Percentiles rank a stretch among this genome's conserved stretches.
Conservation (phyloP, 1,284 basidiomycete genomes). For the Leccinum insigne region DNA sequence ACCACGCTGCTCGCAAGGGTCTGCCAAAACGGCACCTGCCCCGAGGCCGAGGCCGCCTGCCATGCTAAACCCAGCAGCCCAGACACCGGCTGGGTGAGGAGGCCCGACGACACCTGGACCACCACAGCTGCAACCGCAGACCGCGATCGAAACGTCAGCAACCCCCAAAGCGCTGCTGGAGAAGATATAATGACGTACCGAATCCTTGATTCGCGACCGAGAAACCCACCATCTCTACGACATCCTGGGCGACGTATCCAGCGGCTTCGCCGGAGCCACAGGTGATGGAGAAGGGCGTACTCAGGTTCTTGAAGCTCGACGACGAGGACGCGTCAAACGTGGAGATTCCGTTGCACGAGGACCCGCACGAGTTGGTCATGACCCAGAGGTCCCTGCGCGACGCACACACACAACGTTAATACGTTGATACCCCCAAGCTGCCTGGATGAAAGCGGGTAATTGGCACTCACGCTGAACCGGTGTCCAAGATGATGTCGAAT, state of each 20-base stretch:
- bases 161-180: slow-evolving; percentile 1
- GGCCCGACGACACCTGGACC: slow-evolving; percentile 4
- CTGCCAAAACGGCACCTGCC: slow-evolving; percentile 45
- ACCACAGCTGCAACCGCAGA: slow-evolving; percentile 24
- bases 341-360: slow-evolving; percentile 7
- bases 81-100: slow-evolving; percentile 26
- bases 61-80: slow-evolving; percentile 32
- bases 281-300: slow-evolving; percentile 15
- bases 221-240: slow-evolving; percentile 45
- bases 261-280: slow-evolving; percentile 29
- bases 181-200: slow-evolving; percentile 29
- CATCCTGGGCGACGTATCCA: slow-evolving; percentile 40
- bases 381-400: slow-evolving; percentile 30
- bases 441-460: neutral
- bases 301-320: slow-evolving; percentile 29
- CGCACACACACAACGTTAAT: neutral
- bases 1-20: slow-evolving; percentile 38
- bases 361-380: slow-evolving; percentile 16
- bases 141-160: neutral
- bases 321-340: slow-evolving; percentile 27
- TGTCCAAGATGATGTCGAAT: slow-evolving; percentile 43
- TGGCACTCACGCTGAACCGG: slow-evolving; percentile 51
- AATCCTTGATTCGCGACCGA: slow-evolving; percentile 42
- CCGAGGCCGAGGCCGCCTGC: slow-evolving; percentile 27
- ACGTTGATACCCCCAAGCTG: neutral